Conservation (phyloP, 805 yeast species). For the Saccharomyces paradoxus region DNA sequence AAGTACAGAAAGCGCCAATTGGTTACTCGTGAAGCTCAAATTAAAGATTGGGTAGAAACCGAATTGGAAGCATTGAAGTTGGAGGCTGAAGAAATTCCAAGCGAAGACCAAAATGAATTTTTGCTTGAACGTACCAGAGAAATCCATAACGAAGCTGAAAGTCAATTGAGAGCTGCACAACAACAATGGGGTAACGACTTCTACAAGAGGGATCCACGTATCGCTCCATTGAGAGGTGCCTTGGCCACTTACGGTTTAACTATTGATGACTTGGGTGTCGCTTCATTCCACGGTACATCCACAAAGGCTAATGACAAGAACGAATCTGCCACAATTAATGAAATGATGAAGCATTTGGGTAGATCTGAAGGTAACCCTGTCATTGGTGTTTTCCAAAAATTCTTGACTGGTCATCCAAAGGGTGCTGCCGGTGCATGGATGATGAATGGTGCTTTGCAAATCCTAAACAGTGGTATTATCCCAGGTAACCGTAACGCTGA, state of each 20-base stretch:
- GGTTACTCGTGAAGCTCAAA: conserved; percentile 65
- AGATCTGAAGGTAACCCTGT: conserved; percentile 97
- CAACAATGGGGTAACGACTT: conserved; percentile 93
- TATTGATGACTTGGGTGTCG: conserved; percentile 90
- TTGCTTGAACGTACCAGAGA: conserved; percentile 80
- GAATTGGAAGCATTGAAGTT: conserved; percentile 65
- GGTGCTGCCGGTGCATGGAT: conserved; percentile 99
- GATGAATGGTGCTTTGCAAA: conserved; percentile 96
- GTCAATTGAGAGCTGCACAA: conserved; percentile 83
- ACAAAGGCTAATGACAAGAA: conserved; percentile 98
- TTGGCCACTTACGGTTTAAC: conserved; percentile 89
- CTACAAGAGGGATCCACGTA: conserved; percentile 82
- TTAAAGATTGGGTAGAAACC: conserved; percentile 74
- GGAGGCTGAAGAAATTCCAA: conserved; percentile 52
- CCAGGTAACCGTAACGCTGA: conserved; percentile 99
- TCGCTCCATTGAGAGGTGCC: conserved; percentile 95
- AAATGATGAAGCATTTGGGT: conserved; percentile 92
- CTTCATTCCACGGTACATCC: conserved; percentile 98
- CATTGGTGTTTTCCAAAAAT: conserved; percentile 96
- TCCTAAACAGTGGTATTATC: conserved; percentile 83
- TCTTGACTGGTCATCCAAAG: conserved; percentile 98
- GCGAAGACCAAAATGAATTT: conserved; percentile 49
- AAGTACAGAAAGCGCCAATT: conserved; percentile 92
- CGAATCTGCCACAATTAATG: conserved; percentile 83
- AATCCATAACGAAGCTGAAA: conserved; percentile 72